phyloP scores from a whole-genome alignment of 352 stramenopile genomes.

The Phytopythium aichiense region DNA sequence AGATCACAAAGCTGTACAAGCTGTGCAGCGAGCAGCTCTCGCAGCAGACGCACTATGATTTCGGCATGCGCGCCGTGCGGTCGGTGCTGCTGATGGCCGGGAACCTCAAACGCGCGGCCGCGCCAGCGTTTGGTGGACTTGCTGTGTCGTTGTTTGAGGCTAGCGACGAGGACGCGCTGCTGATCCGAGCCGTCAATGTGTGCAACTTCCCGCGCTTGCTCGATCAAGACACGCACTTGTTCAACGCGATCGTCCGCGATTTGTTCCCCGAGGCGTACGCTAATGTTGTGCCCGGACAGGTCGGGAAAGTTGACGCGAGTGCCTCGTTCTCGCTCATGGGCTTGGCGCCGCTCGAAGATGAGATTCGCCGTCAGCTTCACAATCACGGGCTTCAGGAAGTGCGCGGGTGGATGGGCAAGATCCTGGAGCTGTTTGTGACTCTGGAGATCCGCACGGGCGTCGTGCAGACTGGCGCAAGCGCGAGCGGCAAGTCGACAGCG shows the following conservation, averaged over 20 bases:
- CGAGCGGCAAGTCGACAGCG: conserved; percentile 69
- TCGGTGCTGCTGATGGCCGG: conserved; percentile 79
- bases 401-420: conserved; percentile 78
- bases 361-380: conserved; percentile 73
- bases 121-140: not conserved
- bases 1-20: conserved; percentile 79
- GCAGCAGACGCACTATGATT: conserved; percentile 85
- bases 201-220: conserved; percentile 91
- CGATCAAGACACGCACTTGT: conserved; percentile 85
- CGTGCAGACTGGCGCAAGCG: conserved; percentile 69
- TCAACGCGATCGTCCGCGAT: conserved; percentile 86
- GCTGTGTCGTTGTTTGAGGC: not conserved
- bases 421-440: conserved; percentile 91
- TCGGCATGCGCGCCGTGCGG: conserved; percentile 85
- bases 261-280: conserved; percentile 66
- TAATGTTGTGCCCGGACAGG: not conserved
- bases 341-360: conserved; percentile 52
- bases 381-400: conserved; percentile 55
- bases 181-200: conserved; percentile 94
- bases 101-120: conserved; percentile 41
- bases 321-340: conserved; percentile 16
- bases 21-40: conserved; percentile 84
- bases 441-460: conserved; percentile 89
- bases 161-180: conserved; percentile 61
- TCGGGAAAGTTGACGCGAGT: not conserved